Percentiles rank a stretch among this genome's conserved stretches.
These are phyloP conservation scores for Choanephora cucurbitarum DNA, from an alignment of 371 early-diverging fungal species.

Conservation along the genomic window DNA sequence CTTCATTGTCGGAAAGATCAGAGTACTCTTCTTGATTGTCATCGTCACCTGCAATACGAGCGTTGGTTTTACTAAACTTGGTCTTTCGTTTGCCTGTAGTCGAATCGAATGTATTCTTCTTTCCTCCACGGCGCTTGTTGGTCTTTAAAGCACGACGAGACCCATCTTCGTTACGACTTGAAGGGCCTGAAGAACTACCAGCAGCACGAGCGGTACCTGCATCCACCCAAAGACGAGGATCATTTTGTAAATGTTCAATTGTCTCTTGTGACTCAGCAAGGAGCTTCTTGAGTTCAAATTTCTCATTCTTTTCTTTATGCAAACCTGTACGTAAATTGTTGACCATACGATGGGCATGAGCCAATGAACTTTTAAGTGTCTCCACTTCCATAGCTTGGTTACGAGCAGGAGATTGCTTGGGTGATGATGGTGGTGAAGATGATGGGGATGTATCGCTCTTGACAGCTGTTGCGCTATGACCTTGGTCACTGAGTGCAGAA, in stretches of 20 bases:
- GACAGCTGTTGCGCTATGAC: slow-evolving; percentile 19
- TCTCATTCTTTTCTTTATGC: slow-evolving; percentile 57
- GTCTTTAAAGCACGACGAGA: slow-evolving; percentile 16
- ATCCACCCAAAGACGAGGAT: slow-evolving; percentile 51
- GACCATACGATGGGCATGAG: slow-evolving; percentile 54
- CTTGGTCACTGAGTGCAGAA: slow-evolving; percentile 28
- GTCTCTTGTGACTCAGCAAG: slow-evolving; percentile 63
- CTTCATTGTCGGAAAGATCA: slow-evolving; percentile 30
- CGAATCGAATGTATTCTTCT: slow-evolving; percentile 1
- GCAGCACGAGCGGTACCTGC: slow-evolving; percentile 15
- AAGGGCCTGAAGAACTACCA: background rate
- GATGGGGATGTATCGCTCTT: slow-evolving; percentile 15
- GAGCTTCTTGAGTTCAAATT: slow-evolving; percentile 64
- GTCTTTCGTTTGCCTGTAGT: background rate
- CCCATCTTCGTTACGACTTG: slow-evolving; percentile 10
- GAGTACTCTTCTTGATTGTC: slow-evolving; percentile 23
- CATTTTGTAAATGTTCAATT: slow-evolving; percentile 62
- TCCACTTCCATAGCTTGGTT: slow-evolving; percentile 49
- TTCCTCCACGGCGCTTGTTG: slow-evolving; percentile 13
- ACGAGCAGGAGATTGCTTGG: slow-evolving; percentile 26
- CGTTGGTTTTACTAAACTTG: slow-evolving; percentile 7
- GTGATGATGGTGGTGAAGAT: slow-evolving; percentile 26
- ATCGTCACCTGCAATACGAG: too few species aligned
- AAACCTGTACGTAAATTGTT: slow-evolving; percentile 43
- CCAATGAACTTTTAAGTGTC: slow-evolving; percentile 44